A percentile compares a stretch with the other conserved stretches of the same genome.
Conservation (phyloP, 345 rosid genomes). For the Cardamine resedifolia region DNA sequence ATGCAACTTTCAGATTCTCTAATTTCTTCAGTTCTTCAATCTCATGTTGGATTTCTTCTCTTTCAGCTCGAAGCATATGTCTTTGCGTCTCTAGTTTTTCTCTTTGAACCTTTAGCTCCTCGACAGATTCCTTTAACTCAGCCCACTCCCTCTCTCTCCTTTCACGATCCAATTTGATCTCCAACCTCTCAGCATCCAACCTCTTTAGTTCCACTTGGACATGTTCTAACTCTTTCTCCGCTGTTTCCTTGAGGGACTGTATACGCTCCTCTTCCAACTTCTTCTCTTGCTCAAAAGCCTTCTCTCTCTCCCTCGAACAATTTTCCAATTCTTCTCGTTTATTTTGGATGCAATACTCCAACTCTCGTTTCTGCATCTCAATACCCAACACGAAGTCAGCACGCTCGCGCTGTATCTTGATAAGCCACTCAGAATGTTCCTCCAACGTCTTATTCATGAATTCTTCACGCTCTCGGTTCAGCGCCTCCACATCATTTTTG, state of each 20-base stretch:
- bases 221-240: constrained; percentile 68
- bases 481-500: constrained; percentile 55
- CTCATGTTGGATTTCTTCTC: constrained; percentile 65
- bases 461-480: constrained; percentile 78
- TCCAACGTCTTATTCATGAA: constrained; percentile 73
- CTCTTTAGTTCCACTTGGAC: constrained; percentile 64
- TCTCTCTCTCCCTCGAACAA: constrained; percentile 69
- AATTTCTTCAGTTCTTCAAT: constrained; percentile 67
- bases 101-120: constrained; percentile 76
- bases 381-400: constrained; percentile 73
- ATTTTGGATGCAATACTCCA: constrained; percentile 69
- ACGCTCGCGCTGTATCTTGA: constrained; percentile 81
- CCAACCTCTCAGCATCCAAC: constrained; percentile 77
- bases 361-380: constrained; percentile 79
- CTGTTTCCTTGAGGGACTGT: constrained; percentile 62
- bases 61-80: constrained; percentile 69
- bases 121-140: constrained; percentile 66
- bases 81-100: constrained; percentile 80
- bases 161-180: constrained; percentile 78
- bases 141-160: constrained; percentile 81
- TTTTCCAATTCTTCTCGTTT: constrained; percentile 83
- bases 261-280: constrained; percentile 61
- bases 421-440: constrained; percentile 86
- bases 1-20: constrained; percentile 72
- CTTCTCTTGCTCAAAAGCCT: constrained; percentile 79